A percentile compares a stretch with the other conserved stretches of the same genome.
phyloP scores from a whole-genome alignment of 2,329 filamentous ascomycete species.

The Paraphaeosphaeria minitans region DNA sequence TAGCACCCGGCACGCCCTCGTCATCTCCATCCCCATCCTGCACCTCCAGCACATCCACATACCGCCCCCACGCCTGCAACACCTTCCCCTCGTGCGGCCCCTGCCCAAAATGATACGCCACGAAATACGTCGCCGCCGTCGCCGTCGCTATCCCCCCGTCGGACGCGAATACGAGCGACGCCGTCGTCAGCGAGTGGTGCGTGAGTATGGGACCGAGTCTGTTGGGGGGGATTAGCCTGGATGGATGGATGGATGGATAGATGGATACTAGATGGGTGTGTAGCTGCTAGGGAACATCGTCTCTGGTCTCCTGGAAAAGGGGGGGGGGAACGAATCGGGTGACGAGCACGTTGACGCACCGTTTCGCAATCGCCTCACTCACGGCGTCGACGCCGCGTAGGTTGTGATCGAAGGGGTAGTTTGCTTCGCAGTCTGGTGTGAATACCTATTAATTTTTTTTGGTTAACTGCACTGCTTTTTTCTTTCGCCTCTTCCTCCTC shows the following conservation, averaged over 20 bases:
- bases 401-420: slow-evolving; percentile 47
- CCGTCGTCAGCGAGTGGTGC: slow-evolving; percentile 52
- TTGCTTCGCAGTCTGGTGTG: slow-evolving; percentile 44
- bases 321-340: no score
- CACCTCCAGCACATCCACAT: slow-evolving; percentile 44
- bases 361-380: slow-evolving; percentile 38
- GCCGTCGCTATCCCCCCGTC: slow-evolving; percentile 41
- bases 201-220: slow-evolving; percentile 49
- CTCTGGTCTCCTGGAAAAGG: no score
- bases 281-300: no score
- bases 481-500: no score
- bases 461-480: no score
- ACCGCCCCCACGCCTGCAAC: slow-evolving; percentile 50
- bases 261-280: no score
- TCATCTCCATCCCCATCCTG: slow-evolving; percentile 21
- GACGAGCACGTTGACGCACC: slow-evolving; percentile 34
- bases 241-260: no score
- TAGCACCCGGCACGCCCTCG: slow-evolving; percentile 44
- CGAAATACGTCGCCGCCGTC: slow-evolving; percentile 49
- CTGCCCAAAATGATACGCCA: slow-evolving; percentile 50
- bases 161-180: slow-evolving; percentile 42
- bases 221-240: no score
- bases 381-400: slow-evolving; percentile 44
- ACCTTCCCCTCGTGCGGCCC: slow-evolving; percentile 49
- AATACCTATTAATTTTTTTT: no score